These are phyloP conservation scores for Cornus controversa DNA, from an alignment of 148 eudicot genomes.

Conservation along the genomic window DNA sequence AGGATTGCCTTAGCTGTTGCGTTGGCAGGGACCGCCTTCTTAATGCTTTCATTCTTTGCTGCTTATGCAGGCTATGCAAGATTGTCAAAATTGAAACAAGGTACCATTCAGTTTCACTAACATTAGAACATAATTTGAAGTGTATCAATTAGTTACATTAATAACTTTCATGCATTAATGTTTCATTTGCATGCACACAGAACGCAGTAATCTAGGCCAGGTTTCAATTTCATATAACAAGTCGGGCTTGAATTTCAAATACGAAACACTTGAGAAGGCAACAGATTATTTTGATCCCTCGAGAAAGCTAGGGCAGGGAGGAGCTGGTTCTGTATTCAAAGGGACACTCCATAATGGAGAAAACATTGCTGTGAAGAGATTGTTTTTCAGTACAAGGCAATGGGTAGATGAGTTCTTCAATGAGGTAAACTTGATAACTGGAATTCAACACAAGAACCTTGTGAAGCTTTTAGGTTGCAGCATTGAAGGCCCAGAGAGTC, in stretches of 20 bases:
- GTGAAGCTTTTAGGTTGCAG: conserved; percentile 62
- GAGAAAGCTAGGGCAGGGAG: conserved; percentile 69
- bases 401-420: conserved; percentile 70
- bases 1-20: conserved; percentile 32
- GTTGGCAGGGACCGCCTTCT: conserved; percentile 31
- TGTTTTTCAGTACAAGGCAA: conserved; percentile 44
- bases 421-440: conserved; percentile 62
- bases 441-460: conserved; percentile 73
- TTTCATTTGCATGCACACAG: conserved; percentile 19
- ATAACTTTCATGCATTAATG: neutral
- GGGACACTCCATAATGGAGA: conserved; percentile 55
- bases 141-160: neutral
- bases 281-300: conserved; percentile 46
- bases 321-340: conserved; percentile 68
- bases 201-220: conserved; percentile 32
- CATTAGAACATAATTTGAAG: neutral
- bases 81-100: conserved; percentile 32
- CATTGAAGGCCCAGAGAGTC: conserved; percentile 59
- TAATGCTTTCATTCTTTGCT: conserved; percentile 30
- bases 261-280: conserved; percentile 57
- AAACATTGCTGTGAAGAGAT: conserved; percentile 62
- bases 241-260: conserved; percentile 43
- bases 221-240: conserved; percentile 37
- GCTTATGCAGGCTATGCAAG: conserved; percentile 35
- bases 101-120: conserved; percentile 18